Base-by-base conservation (phyloP, 495 filamentous ascomycete genomes). In the Penicillium goetzii region DNA sequence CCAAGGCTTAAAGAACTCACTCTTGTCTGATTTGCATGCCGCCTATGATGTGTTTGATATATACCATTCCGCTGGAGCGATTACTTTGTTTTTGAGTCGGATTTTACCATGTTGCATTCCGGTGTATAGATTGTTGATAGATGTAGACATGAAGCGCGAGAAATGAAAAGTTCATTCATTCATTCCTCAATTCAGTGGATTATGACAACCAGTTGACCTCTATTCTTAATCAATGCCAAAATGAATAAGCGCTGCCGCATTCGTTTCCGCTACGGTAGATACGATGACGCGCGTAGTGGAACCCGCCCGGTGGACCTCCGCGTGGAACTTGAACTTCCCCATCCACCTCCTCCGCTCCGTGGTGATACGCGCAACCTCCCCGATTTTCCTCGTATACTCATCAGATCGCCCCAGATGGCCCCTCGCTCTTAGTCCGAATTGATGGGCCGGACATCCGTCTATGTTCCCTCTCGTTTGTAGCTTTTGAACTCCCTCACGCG, bases 1-100 rank as follows among this genome's bases (percentile, higher is more conserved):
- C 67, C 38, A 59, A 72, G 62, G 61, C 65, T 47, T 68, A 57
- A n/a, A n/a, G 65, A 56, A 38, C 32, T 23, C n/a, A 19, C 12
- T 65, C 25, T 25, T 26, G 40, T 62, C 30, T 54, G 58, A 45
- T 64, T 52, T 68, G 38, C 51, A 67, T 62, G 61, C 61, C 53
- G 60, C 36, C 49, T 60, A 58, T 40, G 64, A 68, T 56, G 52
- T 65, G 62, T 63, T 65, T 68, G 62, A 28, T 43, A 72, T 72
- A 73, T 71, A 66, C 65, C 62, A 58, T 70, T 68, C 59, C 25
- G 23, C 19, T 38, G 12, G 52, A 61, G 67, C 54, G 61, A 59
- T 47, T 65, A 36, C 60, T 62, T 62, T 56, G 30, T 41, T 15
- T 43, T 32, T 32, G 19, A 28, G 34, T 57, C 28, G 23, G 36